phyloP scores from a whole-genome alignment of 768 basidiomycete genomes.

The Melanogaster broomeanus region DNA sequence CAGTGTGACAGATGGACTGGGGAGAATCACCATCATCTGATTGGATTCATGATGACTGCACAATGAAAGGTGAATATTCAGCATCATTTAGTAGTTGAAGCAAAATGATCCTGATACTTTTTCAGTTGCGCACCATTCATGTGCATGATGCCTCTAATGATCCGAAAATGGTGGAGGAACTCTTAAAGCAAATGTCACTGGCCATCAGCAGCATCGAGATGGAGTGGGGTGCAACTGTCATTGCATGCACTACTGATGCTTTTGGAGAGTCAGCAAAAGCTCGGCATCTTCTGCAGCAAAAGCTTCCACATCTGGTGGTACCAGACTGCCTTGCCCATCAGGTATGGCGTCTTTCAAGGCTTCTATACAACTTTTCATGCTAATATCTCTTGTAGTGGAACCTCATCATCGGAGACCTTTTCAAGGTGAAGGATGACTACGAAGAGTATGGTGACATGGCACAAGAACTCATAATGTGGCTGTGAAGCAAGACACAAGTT shows the following conservation, averaged over 20 bases:
- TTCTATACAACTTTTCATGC: not conserved
- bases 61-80: conserved; percentile 18
- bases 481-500: conserved; percentile 35
- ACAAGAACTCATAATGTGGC: conserved; percentile 39
- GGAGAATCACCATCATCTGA: conserved; percentile 29
- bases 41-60: conserved; percentile 35
- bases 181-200: conserved; percentile 23
- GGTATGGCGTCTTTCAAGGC: conserved; percentile 20
- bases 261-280: conserved; percentile 37
- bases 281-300: conserved; percentile 8
- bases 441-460: conserved; percentile 24
- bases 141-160: conserved; percentile 35
- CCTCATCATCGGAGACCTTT: conserved; percentile 41
- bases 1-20: conserved; percentile 42
- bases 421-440: conserved; percentile 27
- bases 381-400: conserved; percentile 34
- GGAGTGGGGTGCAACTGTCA: conserved; percentile 24
- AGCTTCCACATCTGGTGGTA: conserved; percentile 27
- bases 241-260: conserved; percentile 34
- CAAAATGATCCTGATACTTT: no score
- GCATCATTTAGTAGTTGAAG: no score
- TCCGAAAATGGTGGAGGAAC: conserved; percentile 32
- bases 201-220: conserved; percentile 18
- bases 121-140: conserved; percentile 30
- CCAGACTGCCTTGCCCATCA: conserved; percentile 41